Conservation (phyloP, 345 rosid genomes). For the Hibiscus syriacus region DNA sequence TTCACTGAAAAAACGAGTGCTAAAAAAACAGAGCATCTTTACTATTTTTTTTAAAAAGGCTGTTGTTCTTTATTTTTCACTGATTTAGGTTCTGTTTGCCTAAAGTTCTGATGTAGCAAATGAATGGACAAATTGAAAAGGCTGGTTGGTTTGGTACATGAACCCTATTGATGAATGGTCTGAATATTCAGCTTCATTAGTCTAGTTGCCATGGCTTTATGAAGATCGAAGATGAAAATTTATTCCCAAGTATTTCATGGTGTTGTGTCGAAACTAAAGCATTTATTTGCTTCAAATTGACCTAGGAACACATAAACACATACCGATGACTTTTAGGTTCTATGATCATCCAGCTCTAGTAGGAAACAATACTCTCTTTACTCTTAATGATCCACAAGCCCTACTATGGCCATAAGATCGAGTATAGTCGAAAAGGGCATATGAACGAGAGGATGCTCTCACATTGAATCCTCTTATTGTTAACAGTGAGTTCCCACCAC, state of each 20-base stretch:
- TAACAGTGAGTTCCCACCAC: no score
- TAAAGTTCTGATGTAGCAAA: no score
- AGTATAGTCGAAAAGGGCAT: not conserved
- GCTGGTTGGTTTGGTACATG: no score
- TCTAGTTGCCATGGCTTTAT: not conserved
- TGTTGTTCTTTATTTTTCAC: no score
- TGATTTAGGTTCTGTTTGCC: no score
- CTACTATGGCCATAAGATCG: not conserved
- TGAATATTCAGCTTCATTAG: not conserved
- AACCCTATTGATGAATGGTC: no score
- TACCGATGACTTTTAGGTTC: not conserved
- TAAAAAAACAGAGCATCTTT: no score
- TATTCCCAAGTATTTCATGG: not conserved
- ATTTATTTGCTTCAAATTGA: no score
- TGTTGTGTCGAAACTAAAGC: not conserved
- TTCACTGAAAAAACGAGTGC: no score
- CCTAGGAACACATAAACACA: no score
- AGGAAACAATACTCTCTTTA: not conserved
- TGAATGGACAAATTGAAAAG: no score
- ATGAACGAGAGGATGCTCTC: not conserved
- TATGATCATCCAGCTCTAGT: not conserved
- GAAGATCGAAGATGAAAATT: not conserved
- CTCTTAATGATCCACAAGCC: not conserved
- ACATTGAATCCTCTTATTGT: not conserved
- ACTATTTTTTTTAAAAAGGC: no score